These are phyloP conservation scores for Ogataea philodendri DNA, from an alignment of 805 yeast species.

Conservation along the genomic window DNA sequence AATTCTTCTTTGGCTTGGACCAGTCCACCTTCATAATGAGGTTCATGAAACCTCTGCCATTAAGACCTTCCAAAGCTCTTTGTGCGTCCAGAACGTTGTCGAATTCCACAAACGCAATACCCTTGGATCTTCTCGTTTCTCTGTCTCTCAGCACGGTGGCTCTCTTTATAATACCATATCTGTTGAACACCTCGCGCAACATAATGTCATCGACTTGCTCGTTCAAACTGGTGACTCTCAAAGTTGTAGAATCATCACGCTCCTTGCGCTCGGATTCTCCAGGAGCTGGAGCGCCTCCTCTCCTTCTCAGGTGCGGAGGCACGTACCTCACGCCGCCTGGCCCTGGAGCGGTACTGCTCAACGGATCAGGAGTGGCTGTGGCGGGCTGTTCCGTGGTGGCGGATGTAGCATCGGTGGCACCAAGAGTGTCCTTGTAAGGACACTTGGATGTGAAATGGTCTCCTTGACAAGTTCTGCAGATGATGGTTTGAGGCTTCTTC, in stretches of 20 bases:
- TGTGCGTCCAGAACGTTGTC: constrained; percentile 67
- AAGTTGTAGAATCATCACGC: constrained; percentile 83
- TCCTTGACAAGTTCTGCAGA: constrained; percentile 92
- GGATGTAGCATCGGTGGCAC: constrained; percentile 36
- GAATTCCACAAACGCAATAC: constrained; percentile 91
- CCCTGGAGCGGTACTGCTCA: constrained; percentile 12
- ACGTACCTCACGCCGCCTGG: constrained; percentile 45
- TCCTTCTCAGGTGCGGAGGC: constrained; percentile 58
- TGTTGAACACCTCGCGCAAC: constrained; percentile 69
- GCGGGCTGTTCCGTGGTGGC: constrained; percentile 20
- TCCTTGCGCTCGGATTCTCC: constrained; percentile 39
- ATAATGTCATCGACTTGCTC: constrained; percentile 79
- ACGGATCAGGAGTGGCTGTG: constrained; percentile 17
- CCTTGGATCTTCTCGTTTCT: constrained; percentile 92
- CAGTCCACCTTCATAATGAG: constrained; percentile 71
- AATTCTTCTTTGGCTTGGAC: constrained; percentile 44
- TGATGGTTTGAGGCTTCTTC: constrained; percentile 55
- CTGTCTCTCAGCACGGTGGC: constrained; percentile 84
- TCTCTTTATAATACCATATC: constrained; percentile 67
- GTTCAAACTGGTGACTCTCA: constrained; percentile 89
- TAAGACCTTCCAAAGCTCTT: constrained; percentile 67
- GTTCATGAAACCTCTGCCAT: constrained; percentile 91
- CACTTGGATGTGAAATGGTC: constrained; percentile 91
- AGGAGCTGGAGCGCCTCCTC: constrained; percentile 36
- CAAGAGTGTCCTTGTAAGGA: constrained; percentile 90